A percentile compares a stretch with the other conserved stretches of the same genome.
These are phyloP conservation scores for Stevia rebaudiana DNA, from an alignment of 140 eudicot genomes.

Conservation along the genomic window DNA sequence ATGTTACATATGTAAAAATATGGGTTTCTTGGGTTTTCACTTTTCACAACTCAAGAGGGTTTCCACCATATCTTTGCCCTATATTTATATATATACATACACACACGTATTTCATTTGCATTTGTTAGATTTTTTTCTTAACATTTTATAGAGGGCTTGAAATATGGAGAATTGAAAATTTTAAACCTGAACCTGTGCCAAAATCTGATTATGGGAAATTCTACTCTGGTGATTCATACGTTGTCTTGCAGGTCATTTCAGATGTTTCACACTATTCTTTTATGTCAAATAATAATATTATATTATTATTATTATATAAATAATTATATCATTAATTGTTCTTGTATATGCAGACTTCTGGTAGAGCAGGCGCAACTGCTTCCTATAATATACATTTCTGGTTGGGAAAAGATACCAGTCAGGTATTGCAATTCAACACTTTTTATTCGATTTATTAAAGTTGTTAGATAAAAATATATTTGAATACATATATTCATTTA, in stretches of 20 bases:
- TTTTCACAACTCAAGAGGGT: too few relatives aligned
- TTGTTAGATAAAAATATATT: background rate
- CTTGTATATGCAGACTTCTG: slow-evolving; percentile 55
- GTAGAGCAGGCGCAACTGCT: slow-evolving; percentile 78
- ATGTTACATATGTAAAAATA: too few relatives aligned
- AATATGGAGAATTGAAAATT: slow-evolving; percentile 93
- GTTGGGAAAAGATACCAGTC: slow-evolving; percentile 91
- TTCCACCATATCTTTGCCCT: too few relatives aligned
- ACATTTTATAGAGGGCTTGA: slow-evolving; percentile 72
- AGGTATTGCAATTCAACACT: slow-evolving; percentile 28
- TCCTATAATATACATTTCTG: slow-evolving; percentile 74
- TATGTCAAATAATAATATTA: background rate
- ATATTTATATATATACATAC: background rate
- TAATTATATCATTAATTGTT: slow-evolving; percentile 3
- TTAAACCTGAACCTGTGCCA: slow-evolving; percentile 85
- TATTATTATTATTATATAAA: background rate
- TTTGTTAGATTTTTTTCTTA: slow-evolving; percentile 35
- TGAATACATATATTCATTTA: too few relatives aligned
- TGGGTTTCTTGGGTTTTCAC: too few relatives aligned
- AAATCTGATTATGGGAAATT: slow-evolving; percentile 86
- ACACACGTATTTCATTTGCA: background rate
- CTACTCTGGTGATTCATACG: slow-evolving; percentile 82
- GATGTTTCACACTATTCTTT: background rate
- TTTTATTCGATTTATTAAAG: background rate
- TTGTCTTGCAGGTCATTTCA: slow-evolving; percentile 59